These are phyloP conservation scores for Aquilaria sinensis DNA, from an alignment of 345 rosid genomes.

Conservation along the genomic window DNA sequence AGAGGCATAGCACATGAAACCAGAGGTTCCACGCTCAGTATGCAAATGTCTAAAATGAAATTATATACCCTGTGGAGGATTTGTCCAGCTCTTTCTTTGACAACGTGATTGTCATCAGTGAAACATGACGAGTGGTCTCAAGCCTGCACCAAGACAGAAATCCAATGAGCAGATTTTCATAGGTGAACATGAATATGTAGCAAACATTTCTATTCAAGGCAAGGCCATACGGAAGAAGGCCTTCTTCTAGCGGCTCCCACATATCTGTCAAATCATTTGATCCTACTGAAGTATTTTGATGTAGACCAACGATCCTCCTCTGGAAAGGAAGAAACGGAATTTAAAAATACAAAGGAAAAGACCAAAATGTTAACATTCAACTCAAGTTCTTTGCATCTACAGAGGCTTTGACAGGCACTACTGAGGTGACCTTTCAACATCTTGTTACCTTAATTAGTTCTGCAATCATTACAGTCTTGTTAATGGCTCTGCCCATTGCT, in stretches of 20 bases:
- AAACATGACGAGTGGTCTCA: conserved; percentile 27
- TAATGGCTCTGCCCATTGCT: conserved; percentile 84
- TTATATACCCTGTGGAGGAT: conserved; percentile 29
- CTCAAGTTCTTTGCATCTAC: neutral
- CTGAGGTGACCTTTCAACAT: neutral
- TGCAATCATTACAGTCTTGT: conserved; percentile 65
- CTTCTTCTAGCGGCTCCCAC: conserved; percentile 89
- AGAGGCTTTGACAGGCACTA: neutral
- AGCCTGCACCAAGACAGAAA: conserved; percentile 17
- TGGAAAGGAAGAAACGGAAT: conserved; percentile 18
- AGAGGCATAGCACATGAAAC: neutral
- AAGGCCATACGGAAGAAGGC: conserved; percentile 60
- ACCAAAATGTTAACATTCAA: neutral
- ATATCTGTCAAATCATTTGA: conserved; percentile 79
- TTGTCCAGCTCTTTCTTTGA: conserved; percentile 26
- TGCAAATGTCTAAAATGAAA: neutral
- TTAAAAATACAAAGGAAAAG: neutral
- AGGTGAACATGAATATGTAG: too few species aligned
- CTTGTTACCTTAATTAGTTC: conserved; percentile 53
- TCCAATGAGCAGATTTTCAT: neutral
- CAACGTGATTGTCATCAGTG: conserved; percentile 24
- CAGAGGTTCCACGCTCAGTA: neutral
- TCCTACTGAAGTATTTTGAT: conserved; percentile 68
- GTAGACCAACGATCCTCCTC: conserved; percentile 86
- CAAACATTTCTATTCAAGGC: too few species aligned